Evolutionary conservation across 306 rosid genomes (phyloP).

Genomic region (Malus sieversii): DNA sequence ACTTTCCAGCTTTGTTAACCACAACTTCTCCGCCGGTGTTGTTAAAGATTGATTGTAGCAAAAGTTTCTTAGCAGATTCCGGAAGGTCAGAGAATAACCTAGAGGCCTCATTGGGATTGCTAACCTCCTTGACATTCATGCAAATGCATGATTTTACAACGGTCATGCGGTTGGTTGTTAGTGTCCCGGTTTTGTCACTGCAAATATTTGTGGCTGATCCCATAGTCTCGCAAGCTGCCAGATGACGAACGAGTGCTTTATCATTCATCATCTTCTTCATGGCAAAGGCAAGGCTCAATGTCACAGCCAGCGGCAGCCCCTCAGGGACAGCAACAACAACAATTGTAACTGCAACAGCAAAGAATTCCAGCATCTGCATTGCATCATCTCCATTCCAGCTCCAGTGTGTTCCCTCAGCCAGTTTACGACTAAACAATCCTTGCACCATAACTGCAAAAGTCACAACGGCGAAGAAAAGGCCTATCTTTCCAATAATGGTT

Average conservation of each 20-base stretch:
- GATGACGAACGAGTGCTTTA: slow-evolving; percentile 88
- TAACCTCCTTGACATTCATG: slow-evolving; percentile 55
- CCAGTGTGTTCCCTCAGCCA: slow-evolving; percentile 51
- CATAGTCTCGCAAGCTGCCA: slow-evolving; percentile 99
- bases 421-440: slow-evolving; percentile 57
- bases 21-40: slow-evolving; percentile 96
- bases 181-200: slow-evolving; percentile 92
- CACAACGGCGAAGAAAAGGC: slow-evolving; percentile 73
- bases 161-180: slow-evolving; percentile 91
- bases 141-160: slow-evolving; percentile 92
- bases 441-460: slow-evolving; percentile 84
- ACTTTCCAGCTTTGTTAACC: slow-evolving; percentile 59
- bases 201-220: slow-evolving; percentile 95
- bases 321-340: slow-evolving; percentile 99
- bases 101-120: slow-evolving; percentile 27
- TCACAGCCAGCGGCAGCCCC: slow-evolving; percentile 90
- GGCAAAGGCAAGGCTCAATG: slow-evolving; percentile 95
- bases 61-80: slow-evolving; percentile 41
- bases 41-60: slow-evolving; percentile 69
- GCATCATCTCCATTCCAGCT: slow-evolving; percentile 87
- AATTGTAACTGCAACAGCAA: slow-evolving; percentile 86
- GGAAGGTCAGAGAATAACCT: slow-evolving; percentile 60
- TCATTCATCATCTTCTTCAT: slow-evolving; percentile 99
- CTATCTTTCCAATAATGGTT: slow-evolving; percentile 86
- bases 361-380: slow-evolving; percentile 62